Base-by-base conservation (phyloP, 169 alveolate species). In the Babesia caballi region DNA sequence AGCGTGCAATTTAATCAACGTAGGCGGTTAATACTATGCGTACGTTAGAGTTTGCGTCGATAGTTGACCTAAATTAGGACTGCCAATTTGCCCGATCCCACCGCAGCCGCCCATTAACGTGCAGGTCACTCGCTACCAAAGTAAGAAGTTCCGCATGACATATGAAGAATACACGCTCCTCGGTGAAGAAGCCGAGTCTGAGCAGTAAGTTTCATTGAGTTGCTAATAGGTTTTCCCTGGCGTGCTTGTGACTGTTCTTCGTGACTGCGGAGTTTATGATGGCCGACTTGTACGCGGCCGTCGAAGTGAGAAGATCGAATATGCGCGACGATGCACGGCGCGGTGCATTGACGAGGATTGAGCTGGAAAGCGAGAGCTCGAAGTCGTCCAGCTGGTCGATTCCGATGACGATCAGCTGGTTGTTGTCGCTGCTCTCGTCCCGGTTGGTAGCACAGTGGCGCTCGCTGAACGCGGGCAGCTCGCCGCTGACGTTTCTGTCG, bases 231-330 rank as follows among this genome's bases (percentile, higher is more conserved):
- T 60, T 23, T n/a, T 19, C 38, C n/a, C 49, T 47, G 38, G 40
- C 44, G 2, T 54, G 53, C 47, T 65, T 59, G 35, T 73, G 42
- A 19, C 36, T 47, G 28, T 36, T 49, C 49, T 59, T 74, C 15
- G 84, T 67, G 21, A 32, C 51, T 35, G 50, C 70, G 23, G 85
- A 77, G 50, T 77, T 77, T 0, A 52, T 35, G 0, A 56, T 53
- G 32, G 85, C 85, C 0, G 85, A 77, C 56, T 77, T 77, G 69
- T 77, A 77, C 5, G 85, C 85, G 32, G 70, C 68, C 14, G 85
- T 60, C 12, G 85, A 65, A 11, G 85, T 77, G 35, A 77, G 52
- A 40, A 54, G 32, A 33, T 77, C 85, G 46, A 77, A 36, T 1
- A 77, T 21, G n/a, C 82, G 54, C 6, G 54, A 28, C 35, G 41